Evolutionary conservation across 768 basidiomycete genomes (phyloP).

Genomic region (Jaapia argillacea): DNA sequence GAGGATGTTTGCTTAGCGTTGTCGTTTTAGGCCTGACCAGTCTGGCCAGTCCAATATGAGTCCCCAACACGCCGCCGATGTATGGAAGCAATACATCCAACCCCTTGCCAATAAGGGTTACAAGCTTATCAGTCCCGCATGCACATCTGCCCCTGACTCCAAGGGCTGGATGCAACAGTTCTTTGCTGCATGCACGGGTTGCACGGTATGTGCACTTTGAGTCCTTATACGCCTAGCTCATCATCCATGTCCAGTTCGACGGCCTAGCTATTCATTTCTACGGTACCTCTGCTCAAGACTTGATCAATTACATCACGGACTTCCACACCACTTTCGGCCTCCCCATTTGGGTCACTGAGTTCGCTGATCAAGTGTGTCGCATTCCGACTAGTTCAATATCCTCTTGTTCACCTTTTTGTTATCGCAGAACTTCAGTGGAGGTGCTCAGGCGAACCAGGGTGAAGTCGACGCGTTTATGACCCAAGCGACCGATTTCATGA

Average conservation of each 20-base stretch:
- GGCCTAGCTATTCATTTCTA: constrained; percentile 63
- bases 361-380: constrained; percentile 47
- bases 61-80: constrained; percentile 33
- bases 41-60: constrained; percentile 48
- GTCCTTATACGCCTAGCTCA: neutral
- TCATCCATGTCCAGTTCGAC: constrained; percentile 33
- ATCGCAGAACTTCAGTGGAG: constrained; percentile 43
- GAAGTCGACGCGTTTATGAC: constrained; percentile 41
- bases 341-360: constrained; percentile 58
- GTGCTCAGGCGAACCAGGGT: constrained; percentile 25
- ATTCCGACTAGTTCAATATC: neutral
- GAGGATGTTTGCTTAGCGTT: constrained; percentile 19
- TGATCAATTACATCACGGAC: constrained; percentile 40
- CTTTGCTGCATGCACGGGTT: constrained; percentile 38
- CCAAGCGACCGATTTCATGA: constrained; percentile 33
- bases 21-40: constrained; percentile 54
- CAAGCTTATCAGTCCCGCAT: constrained; percentile 52
- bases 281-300: constrained; percentile 32
- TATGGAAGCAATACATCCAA: constrained; percentile 56
- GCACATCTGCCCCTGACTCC: constrained; percentile 50
- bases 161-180: constrained; percentile 57
- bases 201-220: constrained; percentile 33
- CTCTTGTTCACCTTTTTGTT: neutral
- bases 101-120: constrained; percentile 51
- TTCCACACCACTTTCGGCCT: constrained; percentile 34